Evolutionary conservation across 371 early-diverging fungal genomes (phyloP), one percentile per base, ranked within the genome.

Genomic region (Caulochytrium protostelioides): DNA sequence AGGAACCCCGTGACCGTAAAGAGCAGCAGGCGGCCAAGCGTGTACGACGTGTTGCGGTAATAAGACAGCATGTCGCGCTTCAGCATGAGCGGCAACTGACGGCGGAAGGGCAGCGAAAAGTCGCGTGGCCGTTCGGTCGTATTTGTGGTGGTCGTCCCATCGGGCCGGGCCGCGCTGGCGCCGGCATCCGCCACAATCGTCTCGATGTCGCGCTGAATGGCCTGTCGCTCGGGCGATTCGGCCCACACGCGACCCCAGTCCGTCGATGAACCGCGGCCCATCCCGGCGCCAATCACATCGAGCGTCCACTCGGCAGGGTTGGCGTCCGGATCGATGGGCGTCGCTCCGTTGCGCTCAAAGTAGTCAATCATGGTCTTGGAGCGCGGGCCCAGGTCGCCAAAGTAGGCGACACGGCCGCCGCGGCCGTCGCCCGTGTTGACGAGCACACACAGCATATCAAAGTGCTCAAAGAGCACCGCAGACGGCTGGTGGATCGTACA

Each of bases 401-500:
- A 78, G 53, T 81, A 84, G 24, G 73, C 78, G 9, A 68, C 68
- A 24, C 57, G 63, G 34, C 82, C 83, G 37, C 82, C 82, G 34
- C 76, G 71, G 9, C 75, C 79, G n/a, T n/a, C n/a, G n/a, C n/a
- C n/a, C n/a, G n/a, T n/a, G n/a, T n/a, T n/a, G n/a, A n/a, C n/a
- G 0, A 82, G 57, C 8, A 84, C 57, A 15, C 81, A 46, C 30
- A 84, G 49, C 22, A 74, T 64, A 44, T 84, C 82, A 49, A 82
- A 84, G 41, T 72, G 64, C 45, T 72, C 72, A 51, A 82, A 82
- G 22, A 84, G 61, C 36, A 72, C 55, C 18, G 78, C 68, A 2
- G 75, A 73, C 23, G 85, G 85, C 48, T 82, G 85, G 52, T 84
- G 85, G 36, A 83, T 82, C 6, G 84, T 78, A 56, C 78, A 78